Base-by-base conservation (phyloP, 2,329 filamentous ascomycete genomes). In the Curvularia eragrostidis region DNA sequence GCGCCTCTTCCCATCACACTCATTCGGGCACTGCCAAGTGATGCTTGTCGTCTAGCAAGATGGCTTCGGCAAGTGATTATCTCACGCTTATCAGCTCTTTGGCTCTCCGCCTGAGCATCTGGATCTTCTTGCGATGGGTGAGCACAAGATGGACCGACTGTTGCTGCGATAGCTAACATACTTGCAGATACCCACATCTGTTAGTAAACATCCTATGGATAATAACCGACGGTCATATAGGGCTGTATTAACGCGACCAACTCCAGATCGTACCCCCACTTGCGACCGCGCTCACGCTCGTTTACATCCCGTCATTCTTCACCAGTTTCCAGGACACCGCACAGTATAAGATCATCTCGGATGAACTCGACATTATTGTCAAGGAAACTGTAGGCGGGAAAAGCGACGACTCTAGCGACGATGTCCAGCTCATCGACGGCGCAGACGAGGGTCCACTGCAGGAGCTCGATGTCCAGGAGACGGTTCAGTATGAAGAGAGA, bases 241-340 rank as follows among this genome's bases (percentile, higher is more conserved):
- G 6, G 43, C 13, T 30, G 39, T 49, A 48, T 63, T 67, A 51
- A 69, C 59, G 21, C 30, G 10, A 18, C 23, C 7, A 9, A 36
- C n/a, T n/a, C 18, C 36, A 77, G 65, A 70, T 75, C 48, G 74
- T 75, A n/a, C 80, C 80, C 13, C 72, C 75, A 10, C 66, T 83
- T 10, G 79, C 87, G 3, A 86, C 87, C 55, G 82, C 88, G 0
- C 78, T 89, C 2, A 87, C 89, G 59, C 87, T 85, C 23, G 75
- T 91, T 56, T 91, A 91, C 65, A 71, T 88, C 0, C 83, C 88
- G 0, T 81, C 87, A 0, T 91, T 89, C 75, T 73, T 90, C 49
- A 78, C 81, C 12, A 85, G 83, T 64, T 87, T 85, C 70, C 75
- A 84, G 24, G 81, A 81, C 15, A 84, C 85, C 55, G 80, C 86